These are phyloP conservation scores for Pythium brachiatum DNA, from an alignment of 352 stramenopile genomes.

Conservation along the genomic window DNA sequence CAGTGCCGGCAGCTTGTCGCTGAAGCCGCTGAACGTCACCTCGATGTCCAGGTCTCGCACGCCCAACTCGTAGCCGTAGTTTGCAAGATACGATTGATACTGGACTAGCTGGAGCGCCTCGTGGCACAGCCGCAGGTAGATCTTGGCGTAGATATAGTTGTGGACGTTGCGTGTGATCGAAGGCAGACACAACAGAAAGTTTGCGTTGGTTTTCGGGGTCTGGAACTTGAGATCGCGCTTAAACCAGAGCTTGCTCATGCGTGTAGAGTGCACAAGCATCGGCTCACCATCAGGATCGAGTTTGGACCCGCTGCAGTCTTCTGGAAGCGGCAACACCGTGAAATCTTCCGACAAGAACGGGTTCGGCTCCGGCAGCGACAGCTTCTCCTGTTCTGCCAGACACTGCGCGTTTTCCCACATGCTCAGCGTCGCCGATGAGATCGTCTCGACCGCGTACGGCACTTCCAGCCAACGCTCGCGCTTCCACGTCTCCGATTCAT, in stretches of 20 bases:
- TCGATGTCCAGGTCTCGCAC: slow-evolving; percentile 71
- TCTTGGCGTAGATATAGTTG: slow-evolving; percentile 55
- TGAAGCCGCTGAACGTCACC: slow-evolving; percentile 66
- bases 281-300: slow-evolving; percentile 30
- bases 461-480: slow-evolving; percentile 61
- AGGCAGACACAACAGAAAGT: slow-evolving; percentile 59
- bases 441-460: slow-evolving; percentile 42
- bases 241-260: slow-evolving; percentile 70
- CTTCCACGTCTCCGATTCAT: slow-evolving; percentile 7
- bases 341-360: slow-evolving; percentile 71
- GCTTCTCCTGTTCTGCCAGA: slow-evolving; percentile 2
- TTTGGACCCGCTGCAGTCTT: background rate
- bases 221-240: slow-evolving; percentile 63
- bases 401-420: slow-evolving; percentile 22
- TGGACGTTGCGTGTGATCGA: slow-evolving; percentile 37
- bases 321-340: slow-evolving; percentile 33
- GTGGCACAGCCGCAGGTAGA: slow-evolving; percentile 67
- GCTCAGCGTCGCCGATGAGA: slow-evolving; percentile 27
- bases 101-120: slow-evolving; percentile 61
- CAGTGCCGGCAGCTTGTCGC: slow-evolving; percentile 58
- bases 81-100: slow-evolving; percentile 64
- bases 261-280: slow-evolving; percentile 26
- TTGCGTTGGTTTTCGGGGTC: slow-evolving; percentile 66
- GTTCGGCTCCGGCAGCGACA: slow-evolving; percentile 37
- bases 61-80: slow-evolving; percentile 49